Evolutionary conservation across 495 filamentous ascomycete species (phyloP), one percentile per base, ranked within the genome.

Genomic region (Hypoxylon fragiforme): DNA sequence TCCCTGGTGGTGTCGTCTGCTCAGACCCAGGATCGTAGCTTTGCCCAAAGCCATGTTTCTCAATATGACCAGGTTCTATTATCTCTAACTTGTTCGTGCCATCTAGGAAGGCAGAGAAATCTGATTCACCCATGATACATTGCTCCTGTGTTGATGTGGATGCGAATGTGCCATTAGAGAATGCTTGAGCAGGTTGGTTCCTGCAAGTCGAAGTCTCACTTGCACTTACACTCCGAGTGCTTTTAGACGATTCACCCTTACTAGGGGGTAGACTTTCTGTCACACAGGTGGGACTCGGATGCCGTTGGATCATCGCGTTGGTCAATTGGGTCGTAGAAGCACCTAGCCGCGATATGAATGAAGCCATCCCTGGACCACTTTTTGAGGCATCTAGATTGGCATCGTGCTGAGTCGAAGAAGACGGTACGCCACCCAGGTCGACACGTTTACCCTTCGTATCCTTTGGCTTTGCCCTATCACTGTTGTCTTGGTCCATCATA

Each of bases 91-190:
- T 50, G 20, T 50, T 50, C 13, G 67, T 69, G 13, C 57, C 62
- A 44, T 77, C 68, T 21, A 80, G 47, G 48, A 80, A 79, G 8
- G 66, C 62, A 0, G 73, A 68, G 47, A 80, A 80, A 3, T 69
- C 64, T 1, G 65, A 60, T 49, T 80, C 76, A 26, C 71, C 53
- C n/a, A 43, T 44, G 1, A 55, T 56, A 11, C 68, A 52, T 35
- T 77, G 71, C 34, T 70, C 63, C 42, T 68, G 66, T 7, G 57
- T 11, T 28, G 8, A 12, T 24, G 28, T 16, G 22, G 64, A 59
- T 51, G 44, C 60, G 31, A 67, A 64, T 26, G 57, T 50, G 21
- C 18, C 32, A 12, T 37, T 30, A 42, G 49, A 35, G 8, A 14
- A 19, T 19, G 14, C 42, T 15, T 34, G 45, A 15, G 39, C 5